Evolutionary conservation across 352 stramenopile genomes (phyloP).

Genomic region (Phytophthora boehmeriae): DNA sequence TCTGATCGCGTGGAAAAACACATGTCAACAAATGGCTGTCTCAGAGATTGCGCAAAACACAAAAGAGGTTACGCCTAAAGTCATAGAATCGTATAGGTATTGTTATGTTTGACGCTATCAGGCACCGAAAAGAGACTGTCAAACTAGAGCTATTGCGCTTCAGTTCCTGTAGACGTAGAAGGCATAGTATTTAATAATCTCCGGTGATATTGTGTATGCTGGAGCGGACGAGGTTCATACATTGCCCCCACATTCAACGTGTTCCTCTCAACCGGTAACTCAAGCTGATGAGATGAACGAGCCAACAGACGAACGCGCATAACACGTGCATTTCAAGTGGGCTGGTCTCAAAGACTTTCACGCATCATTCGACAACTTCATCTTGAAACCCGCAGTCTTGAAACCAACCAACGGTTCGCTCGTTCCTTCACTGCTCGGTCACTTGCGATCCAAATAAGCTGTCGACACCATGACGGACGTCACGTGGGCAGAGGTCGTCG

Average conservation of each 20-base stretch:
- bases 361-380: background rate
- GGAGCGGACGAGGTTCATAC: no score
- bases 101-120: background rate
- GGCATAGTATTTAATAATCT: no score
- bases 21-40: background rate
- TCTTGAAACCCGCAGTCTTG: background rate
- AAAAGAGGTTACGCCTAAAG: no score
- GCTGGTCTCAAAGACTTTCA: background rate
- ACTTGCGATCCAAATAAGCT: background rate
- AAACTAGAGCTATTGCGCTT: no score
- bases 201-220: no score
- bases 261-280: background rate
- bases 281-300: background rate
- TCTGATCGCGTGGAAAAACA: background rate
- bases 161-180: no score
- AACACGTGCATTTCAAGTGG: background rate
- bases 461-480: constrained; percentile 3
- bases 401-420: background rate
- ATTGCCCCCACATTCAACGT: background rate
- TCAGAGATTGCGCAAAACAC: background rate
- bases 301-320: background rate
- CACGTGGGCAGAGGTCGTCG: constrained; percentile 11
- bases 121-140: no score
- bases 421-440: background rate
- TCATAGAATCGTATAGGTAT: no score